Evolutionary conservation across 192 early-diverging fungal species (phyloP), one percentile per base, ranked within the genome.

Genomic region (Coemansia sp.): DNA sequence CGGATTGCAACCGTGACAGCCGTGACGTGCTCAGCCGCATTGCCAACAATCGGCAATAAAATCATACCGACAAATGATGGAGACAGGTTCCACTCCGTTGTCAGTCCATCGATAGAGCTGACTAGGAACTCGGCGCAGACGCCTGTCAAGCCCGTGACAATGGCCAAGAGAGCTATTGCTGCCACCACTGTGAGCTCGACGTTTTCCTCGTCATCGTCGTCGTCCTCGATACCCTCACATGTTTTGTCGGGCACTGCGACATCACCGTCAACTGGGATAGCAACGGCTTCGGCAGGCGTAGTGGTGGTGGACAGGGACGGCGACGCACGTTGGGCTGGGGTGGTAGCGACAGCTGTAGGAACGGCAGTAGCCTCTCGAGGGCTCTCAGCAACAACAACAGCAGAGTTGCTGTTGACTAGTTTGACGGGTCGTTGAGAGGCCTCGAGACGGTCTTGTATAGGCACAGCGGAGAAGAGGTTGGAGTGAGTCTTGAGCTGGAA

Each of bases 21-120:
- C 0, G 92, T 95, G 33, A 94, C 88, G 74, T 97, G 94, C 84
- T 93, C 91, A 18, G 94, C 93, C 4, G 93, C 94, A 67, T 96
- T 96, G 40, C 95, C 95, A 24, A 97, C 95, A 43, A 97, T 93
- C 3, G 96, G 95, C 41, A 98, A 71, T 13, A 98, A 69, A 72
- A 97, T 92, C 43, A 98, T 88, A 47, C 96, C 96, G 40, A 98
- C 91, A 80, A 98, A 98, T 5, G 91, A 91, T n/a, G 90, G 74
- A 43, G 83, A 88, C 31, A 97, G 80, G 46, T 88, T 75, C 88
- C 90, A 93, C 54, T 86, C 68, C 31, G 89, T 70, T 6, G 91
- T 87, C 22, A 98, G 70, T 18, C 88, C 90, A 51, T 95, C 91
- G 42, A 98, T 94, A 0, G 92, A 91, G 27, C 81, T 87, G 2